Percentiles rank a stretch among this genome's conserved stretches.
phyloP scores from a whole-genome alignment of 768 basidiomycete species.

The Cytidiella melzeri region DNA sequence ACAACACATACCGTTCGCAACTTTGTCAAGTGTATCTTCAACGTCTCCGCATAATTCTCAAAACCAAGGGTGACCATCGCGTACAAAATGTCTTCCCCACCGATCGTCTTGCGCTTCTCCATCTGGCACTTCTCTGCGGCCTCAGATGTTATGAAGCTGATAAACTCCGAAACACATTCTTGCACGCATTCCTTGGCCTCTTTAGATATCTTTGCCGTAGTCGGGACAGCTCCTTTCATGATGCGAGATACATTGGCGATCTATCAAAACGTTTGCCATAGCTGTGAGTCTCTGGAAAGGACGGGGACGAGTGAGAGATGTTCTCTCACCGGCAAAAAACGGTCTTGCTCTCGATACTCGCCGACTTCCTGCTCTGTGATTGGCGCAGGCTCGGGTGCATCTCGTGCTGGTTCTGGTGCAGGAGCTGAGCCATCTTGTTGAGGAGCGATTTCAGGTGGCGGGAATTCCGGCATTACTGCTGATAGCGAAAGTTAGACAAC shows the following conservation, averaged over 20 bases:
- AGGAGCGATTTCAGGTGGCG: slow-evolving; percentile 31
- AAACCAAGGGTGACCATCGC: slow-evolving; percentile 93
- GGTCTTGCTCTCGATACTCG: slow-evolving; percentile 92
- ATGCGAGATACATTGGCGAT: slow-evolving; percentile 98
- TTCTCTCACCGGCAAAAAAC: slow-evolving; percentile 79
- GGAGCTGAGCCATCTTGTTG: slow-evolving; percentile 33
- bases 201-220: slow-evolving; percentile 92
- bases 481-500: not conserved
- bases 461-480: slow-evolving; percentile 21
- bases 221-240: slow-evolving; percentile 89
- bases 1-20: slow-evolving; percentile 68
- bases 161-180: slow-evolving; percentile 98
- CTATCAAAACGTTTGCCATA: slow-evolving; percentile 31
- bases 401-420: slow-evolving; percentile 22
- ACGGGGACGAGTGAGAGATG: not conserved
- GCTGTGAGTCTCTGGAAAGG: slow-evolving; percentile 1
- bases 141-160: slow-evolving; percentile 95
- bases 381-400: slow-evolving; percentile 53
- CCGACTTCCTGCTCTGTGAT: slow-evolving; percentile 92
- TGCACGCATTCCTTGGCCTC: slow-evolving; percentile 99
- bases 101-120: slow-evolving; percentile 97
- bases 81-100: slow-evolving; percentile 93
- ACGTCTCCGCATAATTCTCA: slow-evolving; percentile 88
- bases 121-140: slow-evolving; percentile 91
- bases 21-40: slow-evolving; percentile 91